Base-by-base conservation (phyloP, 2,329 filamentous ascomycete genomes). In the Cytospora leucostoma region DNA sequence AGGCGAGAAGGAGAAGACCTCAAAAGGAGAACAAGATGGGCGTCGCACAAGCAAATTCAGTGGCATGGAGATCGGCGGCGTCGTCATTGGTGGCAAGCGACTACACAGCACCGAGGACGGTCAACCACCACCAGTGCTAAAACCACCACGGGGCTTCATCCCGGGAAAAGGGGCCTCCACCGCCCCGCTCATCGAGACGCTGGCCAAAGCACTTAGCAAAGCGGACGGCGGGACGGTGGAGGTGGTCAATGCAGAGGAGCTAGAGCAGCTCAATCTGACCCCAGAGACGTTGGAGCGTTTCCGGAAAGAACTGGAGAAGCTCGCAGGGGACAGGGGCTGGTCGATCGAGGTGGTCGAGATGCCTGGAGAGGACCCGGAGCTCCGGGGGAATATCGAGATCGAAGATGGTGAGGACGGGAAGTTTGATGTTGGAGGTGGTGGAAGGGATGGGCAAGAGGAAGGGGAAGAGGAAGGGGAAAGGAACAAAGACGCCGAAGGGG, bases 271-370 rank as follows among this genome's bases (percentile, higher is more conserved):
- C 52, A 85, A 89, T 15, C 79, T 94, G 35, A 84, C 88, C 60
- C 84, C 84, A 0, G 82, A 88, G 54, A 81, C 88, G 51, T 80
- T 96, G 3, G 87, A 93, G 69, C 81, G 87, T 53, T 79, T 96
- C 72, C 84, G 84, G 70, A 82, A 87, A 66, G 80, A 91, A 71
- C 76, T 96, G 63, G 82, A 90, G 72, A 83, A 86, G 69, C 72
- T 90, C 49, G 91, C 91, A 0, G 84, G 87, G 3, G 86, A 88
- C 8, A 84, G 87, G 67, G 86, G 87, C 17, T 97, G 93, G 92
- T 90, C 88, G 70, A 78, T 97, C 64, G 91, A 95, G 74, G 81
- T 95, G 15, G 85, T 95, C 1, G 89, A 95, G 70, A 81, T 86
- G 12, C 84, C 88, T 1, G 82, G 84, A 27, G 77, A 81, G 5